Percentiles rank a stretch among this genome's conserved stretches.
phyloP scores from a whole-genome alignment of 768 basidiomycete genomes.

The Mycena sanguinolenta region DNA sequence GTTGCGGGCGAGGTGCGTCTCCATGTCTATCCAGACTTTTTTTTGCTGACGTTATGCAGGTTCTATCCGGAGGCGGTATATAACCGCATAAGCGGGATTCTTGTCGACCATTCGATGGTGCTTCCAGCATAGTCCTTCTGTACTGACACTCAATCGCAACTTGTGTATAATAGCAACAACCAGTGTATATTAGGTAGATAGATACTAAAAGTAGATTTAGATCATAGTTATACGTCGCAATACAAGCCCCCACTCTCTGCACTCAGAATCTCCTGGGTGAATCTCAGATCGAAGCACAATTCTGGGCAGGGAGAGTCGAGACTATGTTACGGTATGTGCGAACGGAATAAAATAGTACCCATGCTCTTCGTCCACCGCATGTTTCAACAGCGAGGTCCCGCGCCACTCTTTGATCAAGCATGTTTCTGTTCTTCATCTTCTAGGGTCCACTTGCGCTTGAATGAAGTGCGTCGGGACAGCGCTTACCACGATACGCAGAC shows the following conservation, averaged over 20 bases:
- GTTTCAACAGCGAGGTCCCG: not conserved
- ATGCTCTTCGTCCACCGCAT: not conserved
- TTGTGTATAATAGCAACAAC: slow-evolving; percentile 28
- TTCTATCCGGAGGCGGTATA: slow-evolving; percentile 85
- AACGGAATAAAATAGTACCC: not conserved
- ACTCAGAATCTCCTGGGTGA: too few species aligned
- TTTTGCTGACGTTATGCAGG: slow-evolving; percentile 49
- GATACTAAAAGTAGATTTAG: slow-evolving; percentile 26
- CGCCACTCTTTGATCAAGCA: not conserved
- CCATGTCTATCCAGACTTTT: not conserved
- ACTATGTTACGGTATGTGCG: too few species aligned
- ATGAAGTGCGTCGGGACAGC: not conserved
- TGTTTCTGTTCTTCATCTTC: not conserved
- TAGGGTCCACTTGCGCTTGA: not conserved
- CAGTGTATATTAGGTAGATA: slow-evolving; percentile 29
- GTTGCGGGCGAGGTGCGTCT: slow-evolving; percentile 75
- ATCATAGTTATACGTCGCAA: not conserved
- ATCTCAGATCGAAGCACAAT: too few species aligned
- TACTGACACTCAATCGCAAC: slow-evolving; percentile 5
- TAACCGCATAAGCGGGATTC: slow-evolving; percentile 83
- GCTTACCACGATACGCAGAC: not conserved
- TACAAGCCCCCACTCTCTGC: not conserved
- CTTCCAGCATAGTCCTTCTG: slow-evolving; percentile 43
- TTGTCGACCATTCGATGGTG: slow-evolving; percentile 76
- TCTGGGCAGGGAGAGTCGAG: too few species aligned